phyloP scores from a whole-genome alignment of 768 basidiomycete species.

The Podaxis sp. region DNA sequence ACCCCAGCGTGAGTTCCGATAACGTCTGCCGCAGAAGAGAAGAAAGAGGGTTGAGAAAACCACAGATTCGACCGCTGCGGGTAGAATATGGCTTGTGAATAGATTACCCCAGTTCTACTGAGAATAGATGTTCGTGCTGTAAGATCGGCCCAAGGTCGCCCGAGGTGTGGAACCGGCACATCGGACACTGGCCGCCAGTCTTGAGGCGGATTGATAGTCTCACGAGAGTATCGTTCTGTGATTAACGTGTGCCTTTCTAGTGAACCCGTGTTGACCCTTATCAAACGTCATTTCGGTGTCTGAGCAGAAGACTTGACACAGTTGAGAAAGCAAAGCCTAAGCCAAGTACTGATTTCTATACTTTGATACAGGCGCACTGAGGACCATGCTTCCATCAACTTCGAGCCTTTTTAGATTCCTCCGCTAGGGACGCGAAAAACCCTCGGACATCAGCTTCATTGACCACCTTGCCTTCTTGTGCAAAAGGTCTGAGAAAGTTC shows the following conservation, averaged over 20 bases:
- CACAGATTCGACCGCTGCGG: neutral
- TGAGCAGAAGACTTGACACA: neutral
- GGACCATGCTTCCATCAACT: slow-evolving; percentile 1
- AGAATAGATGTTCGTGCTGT: neutral
- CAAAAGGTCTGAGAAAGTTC: slow-evolving; percentile 75
- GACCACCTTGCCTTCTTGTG: slow-evolving; percentile 73
- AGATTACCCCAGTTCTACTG: neutral
- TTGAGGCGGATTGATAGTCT: neutral
- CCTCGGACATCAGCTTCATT: slow-evolving; percentile 66
- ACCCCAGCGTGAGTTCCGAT: neutral
- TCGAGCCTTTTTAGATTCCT: slow-evolving; percentile 31
- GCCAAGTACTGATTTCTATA: neutral
- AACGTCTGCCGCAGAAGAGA: neutral
- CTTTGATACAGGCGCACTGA: neutral
- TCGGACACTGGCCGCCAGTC: neutral
- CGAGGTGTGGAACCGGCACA: neutral
- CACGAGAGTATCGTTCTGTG: neutral
- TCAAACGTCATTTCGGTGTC: neutral
- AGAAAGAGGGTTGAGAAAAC: neutral
- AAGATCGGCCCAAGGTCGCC: slow-evolving; percentile 2
- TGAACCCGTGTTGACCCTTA: neutral
- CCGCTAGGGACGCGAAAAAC: slow-evolving; percentile 61
- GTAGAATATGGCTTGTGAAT: neutral
- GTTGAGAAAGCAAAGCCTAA: neutral
- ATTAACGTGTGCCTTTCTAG: neutral